Conservation (phyloP, 495 filamentous ascomycete species). For the Neurospora pannonica region DNA sequence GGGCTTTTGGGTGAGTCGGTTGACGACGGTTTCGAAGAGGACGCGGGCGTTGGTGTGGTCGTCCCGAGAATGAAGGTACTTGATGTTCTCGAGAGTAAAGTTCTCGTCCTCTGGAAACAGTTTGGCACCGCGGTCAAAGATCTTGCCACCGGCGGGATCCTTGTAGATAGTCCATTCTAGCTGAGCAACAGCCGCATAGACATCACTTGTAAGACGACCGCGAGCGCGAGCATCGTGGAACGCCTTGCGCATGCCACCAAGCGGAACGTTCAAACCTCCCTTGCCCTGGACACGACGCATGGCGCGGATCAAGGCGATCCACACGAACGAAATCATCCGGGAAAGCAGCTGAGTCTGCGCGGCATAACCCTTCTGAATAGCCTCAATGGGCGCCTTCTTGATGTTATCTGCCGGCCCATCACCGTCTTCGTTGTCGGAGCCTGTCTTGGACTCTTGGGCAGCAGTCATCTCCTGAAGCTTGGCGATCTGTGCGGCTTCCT, state of each 20-base stretch:
- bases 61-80: constrained; percentile 81
- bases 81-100: constrained; percentile 89
- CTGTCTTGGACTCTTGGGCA: constrained; percentile 26
- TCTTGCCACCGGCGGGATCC: constrained; percentile 80
- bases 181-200: constrained; percentile 83
- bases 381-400: constrained; percentile 57
- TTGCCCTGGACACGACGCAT: constrained; percentile 94
- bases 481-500: constrained; percentile 60
- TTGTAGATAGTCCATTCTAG: constrained; percentile 95
- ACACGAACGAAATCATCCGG: constrained; percentile 75
- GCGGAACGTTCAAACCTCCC: constrained; percentile 50
- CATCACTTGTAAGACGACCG: constrained; percentile 82
- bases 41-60: constrained; percentile 91
- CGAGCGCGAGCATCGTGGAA: constrained; percentile 79
- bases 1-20: constrained; percentile 61
- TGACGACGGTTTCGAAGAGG: constrained; percentile 87
- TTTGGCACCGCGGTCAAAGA: constrained; percentile 88
- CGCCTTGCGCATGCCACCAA: constrained; percentile 71
- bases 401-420: constrained; percentile 49
- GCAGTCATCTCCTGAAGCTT: constrained; percentile 54
- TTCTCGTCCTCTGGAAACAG: constrained; percentile 86
- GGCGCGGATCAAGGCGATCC: constrained; percentile 88
- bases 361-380: constrained; percentile 58
- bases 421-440: constrained; percentile 41
- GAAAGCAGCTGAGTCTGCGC: constrained; percentile 64